Conservation (phyloP, 345 rosid genomes). For the Aethionema arabicum region DNA sequence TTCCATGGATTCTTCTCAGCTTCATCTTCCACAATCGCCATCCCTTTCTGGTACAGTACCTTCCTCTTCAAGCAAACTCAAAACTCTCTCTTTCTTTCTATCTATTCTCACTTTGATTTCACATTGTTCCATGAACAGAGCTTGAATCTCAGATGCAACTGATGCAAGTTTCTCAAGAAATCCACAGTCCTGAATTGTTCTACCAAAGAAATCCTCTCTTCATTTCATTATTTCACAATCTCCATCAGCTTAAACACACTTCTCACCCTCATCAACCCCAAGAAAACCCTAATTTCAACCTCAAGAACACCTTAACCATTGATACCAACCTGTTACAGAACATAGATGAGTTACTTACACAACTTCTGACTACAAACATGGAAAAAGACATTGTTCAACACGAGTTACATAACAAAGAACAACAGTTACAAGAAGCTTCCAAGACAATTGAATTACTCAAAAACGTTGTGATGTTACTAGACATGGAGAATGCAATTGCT, state of each 20-base stretch:
- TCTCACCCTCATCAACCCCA: conserved; percentile 11
- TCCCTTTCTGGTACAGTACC: conserved; percentile 24
- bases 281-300: conserved; percentile 17
- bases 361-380: conserved; percentile 47
- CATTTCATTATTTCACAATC: conserved; percentile 55
- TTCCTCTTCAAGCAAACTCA: not conserved
- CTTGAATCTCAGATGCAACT: conserved; percentile 31
- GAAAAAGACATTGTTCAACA: conserved; percentile 42
- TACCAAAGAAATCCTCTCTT: conserved; percentile 57
- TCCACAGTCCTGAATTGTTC: conserved; percentile 54
- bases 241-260: conserved; percentile 30
- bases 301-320: conserved; percentile 18
- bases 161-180: conserved; percentile 24
- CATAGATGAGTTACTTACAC: conserved; percentile 34
- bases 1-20: conserved; percentile 27
- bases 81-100: not conserved
- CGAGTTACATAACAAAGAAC: conserved; percentile 38
- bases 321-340: conserved; percentile 8
- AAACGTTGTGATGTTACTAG: conserved; percentile 60
- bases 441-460: conserved; percentile 56
- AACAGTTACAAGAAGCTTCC: conserved; percentile 35
- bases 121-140: conserved; percentile 5
- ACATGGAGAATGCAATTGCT: conserved; percentile 60
- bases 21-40: conserved; percentile 18
- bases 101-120: conserved; percentile 3